Evolutionary conservation across 495 filamentous ascomycete genomes (phyloP).

Genomic region (Talaromyces trachyspermus): DNA sequence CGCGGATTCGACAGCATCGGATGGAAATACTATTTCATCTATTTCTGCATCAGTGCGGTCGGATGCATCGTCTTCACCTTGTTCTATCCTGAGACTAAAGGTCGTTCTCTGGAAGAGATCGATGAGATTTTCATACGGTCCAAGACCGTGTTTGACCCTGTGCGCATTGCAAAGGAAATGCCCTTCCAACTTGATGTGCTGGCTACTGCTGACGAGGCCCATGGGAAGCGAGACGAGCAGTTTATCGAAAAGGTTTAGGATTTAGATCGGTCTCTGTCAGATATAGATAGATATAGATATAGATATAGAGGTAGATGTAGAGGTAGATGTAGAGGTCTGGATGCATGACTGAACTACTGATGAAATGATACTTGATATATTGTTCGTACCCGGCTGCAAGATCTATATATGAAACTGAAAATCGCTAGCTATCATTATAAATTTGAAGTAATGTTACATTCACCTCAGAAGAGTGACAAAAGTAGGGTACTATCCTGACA

Average conservation of each 20-base stretch:
- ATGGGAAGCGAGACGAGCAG: neutral
- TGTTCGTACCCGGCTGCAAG: no score
- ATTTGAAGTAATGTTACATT: no score
- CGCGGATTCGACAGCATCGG: slow-evolving; percentile 52
- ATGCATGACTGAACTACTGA: no score
- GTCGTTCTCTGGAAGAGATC: slow-evolving; percentile 58
- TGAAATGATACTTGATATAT: no score
- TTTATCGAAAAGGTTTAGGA: slow-evolving; percentile 11
- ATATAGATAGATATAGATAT: no score
- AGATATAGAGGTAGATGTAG: neutral
- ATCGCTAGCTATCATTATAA: no score
- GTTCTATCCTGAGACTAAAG: slow-evolving; percentile 59
- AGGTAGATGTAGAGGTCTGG: no score
- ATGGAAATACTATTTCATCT: slow-evolving; percentile 56
- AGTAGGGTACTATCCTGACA: no score
- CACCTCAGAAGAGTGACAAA: no score
- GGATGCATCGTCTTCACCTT: slow-evolving; percentile 53
- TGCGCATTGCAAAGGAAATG: slow-evolving; percentile 14
- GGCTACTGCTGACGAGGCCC: slow-evolving; percentile 9
- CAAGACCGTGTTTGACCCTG: slow-evolving; percentile 15
- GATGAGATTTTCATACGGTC: slow-evolving; percentile 56
- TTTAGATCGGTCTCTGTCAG: no score
- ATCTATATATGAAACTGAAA: no score
- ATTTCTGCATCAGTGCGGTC: slow-evolving; percentile 53
- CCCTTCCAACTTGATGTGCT: slow-evolving; percentile 16